These are phyloP conservation scores for Thozetella sp. DNA, from an alignment of 495 filamentous ascomycete genomes.

Conservation along the genomic window DNA sequence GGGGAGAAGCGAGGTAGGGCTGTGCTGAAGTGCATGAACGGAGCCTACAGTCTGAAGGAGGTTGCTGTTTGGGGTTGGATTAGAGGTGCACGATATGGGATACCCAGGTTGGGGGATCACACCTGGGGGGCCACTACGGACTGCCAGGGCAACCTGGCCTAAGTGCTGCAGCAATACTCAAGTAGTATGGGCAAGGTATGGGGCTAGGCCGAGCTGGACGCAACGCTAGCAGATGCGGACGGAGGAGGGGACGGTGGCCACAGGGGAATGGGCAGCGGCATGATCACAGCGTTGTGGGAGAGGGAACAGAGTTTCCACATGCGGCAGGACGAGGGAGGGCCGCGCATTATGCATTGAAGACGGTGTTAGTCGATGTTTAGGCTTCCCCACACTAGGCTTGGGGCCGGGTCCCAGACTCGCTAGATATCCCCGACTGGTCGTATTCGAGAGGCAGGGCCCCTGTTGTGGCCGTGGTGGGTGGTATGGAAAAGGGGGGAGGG, in stretches of 20 bases:
- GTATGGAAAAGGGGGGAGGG: slow-evolving; percentile 6
- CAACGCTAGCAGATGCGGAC: slow-evolving; percentile 14
- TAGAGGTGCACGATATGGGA: slow-evolving; percentile 25
- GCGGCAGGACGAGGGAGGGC: slow-evolving; percentile 14
- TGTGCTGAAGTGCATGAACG: slow-evolving; percentile 30
- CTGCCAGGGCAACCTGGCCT: slow-evolving; percentile 1
- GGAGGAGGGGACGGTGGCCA: slow-evolving; percentile 8
- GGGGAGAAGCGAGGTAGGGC: slow-evolving; percentile 19
- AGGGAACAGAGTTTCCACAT: slow-evolving; percentile 20
- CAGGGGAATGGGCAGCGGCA: slow-evolving; percentile 16
- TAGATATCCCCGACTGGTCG: slow-evolving; percentile 19
- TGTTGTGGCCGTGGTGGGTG: slow-evolving; percentile 12
- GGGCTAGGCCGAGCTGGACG: slow-evolving; percentile 9
- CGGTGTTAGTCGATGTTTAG: slow-evolving; percentile 26
- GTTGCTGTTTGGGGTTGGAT: slow-evolving; percentile 26
- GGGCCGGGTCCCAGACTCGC: slow-evolving; percentile 12
- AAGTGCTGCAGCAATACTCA: too few species aligned
- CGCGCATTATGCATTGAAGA: slow-evolving; percentile 32
- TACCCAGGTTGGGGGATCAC: slow-evolving; percentile 27
- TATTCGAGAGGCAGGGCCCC: slow-evolving; percentile 12
- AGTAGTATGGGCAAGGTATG: not conserved
- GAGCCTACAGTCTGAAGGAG: slow-evolving; percentile 29
- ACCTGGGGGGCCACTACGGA: slow-evolving; percentile 9
- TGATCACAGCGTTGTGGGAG: slow-evolving; percentile 14
- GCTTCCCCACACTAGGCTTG: slow-evolving; percentile 21